Base-by-base conservation (phyloP, 2,329 filamentous ascomycete species). In the Colletotrichum sansevieriae region DNA sequence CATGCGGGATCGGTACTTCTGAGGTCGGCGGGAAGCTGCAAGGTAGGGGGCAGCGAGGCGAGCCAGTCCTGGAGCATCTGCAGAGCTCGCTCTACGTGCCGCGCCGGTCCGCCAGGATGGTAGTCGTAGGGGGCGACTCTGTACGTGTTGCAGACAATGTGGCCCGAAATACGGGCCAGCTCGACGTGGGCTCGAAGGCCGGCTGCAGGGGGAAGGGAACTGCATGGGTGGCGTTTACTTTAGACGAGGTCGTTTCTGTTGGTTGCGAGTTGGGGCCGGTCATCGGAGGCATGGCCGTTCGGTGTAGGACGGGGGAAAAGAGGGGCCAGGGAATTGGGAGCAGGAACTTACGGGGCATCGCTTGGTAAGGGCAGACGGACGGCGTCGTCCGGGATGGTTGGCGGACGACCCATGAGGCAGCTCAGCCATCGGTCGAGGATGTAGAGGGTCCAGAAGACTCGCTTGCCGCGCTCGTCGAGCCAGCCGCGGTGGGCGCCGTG, bases 361-460 rank as follows among this genome's bases (percentile, higher is more conserved):
- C 72, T 74, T 1, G 84, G 84, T 4, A 81, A 71, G 2, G 78
- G 74, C 2, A 86, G 73, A 33, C 77, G 79, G 63, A 87, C 83
- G 3, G 83, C 82, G 41, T 85, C 83, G 47, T 86, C 83, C 39
- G 78, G 76, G 12, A 85, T 81, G 2, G 79, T 78, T 0, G 83
- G 81, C 1, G 84, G 83, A 13, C 84, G 79, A 5, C 85, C 84
- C 78, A 85, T 83, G 4, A 86, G 75, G 63, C 82, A 85, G 68
- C 83, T 82, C 47, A 86, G 70, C 75, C 77, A 85, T 52, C 83
- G 78, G 70, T 86, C 84, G 13, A 87, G 73, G n/a, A 83, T 78
- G 64, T 85, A 86, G 2, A 86, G 76, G 0, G 84, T 86, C 84
- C 84, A 87, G 63, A 87, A 86, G 6, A 83, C 77, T 41, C 84